Evolutionary conservation across 2,329 filamentous ascomycete genomes (phyloP).

Genomic region (Beauveria varroae): DNA sequence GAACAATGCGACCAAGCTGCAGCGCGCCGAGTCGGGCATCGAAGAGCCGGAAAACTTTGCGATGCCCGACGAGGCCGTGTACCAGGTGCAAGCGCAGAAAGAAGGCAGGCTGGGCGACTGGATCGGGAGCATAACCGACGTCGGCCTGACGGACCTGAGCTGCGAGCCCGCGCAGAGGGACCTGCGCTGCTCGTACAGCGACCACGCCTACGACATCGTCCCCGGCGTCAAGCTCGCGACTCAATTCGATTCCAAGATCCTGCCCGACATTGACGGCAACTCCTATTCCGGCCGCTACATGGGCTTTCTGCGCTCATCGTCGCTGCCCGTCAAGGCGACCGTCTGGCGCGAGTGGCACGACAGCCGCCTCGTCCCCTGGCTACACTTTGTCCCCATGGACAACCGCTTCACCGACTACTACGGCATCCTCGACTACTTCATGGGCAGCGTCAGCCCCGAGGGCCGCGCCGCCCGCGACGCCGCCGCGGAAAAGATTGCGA

Average conservation of each 20-base stretch:
- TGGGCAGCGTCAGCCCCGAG: slow-evolving; percentile 48
- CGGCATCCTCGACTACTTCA: slow-evolving; percentile 66
- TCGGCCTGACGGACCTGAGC: slow-evolving; percentile 47
- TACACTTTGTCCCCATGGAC: slow-evolving; percentile 76
- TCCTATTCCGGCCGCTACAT: slow-evolving; percentile 62
- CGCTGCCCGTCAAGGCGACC: slow-evolving; percentile 68
- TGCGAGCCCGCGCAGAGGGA: slow-evolving; percentile 33
- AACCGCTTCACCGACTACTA: slow-evolving; percentile 65
- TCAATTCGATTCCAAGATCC: slow-evolving; percentile 57
- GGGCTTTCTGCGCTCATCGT: slow-evolving; percentile 61
- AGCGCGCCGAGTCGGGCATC: slow-evolving; percentile 37
- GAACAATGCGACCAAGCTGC: slow-evolving; percentile 58
- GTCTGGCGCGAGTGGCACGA: slow-evolving; percentile 80
- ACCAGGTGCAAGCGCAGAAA: slow-evolving; percentile 38
- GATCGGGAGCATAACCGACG: slow-evolving; percentile 41
- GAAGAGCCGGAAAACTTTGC: slow-evolving; percentile 43
- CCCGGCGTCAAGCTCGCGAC: slow-evolving; percentile 36
- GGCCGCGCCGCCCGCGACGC: slow-evolving; percentile 43
- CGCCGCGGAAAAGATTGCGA: slow-evolving; percentile 56
- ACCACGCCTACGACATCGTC: slow-evolving; percentile 34
- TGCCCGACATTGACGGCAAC: slow-evolving; percentile 73
- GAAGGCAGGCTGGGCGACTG: slow-evolving; percentile 40
- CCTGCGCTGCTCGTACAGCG: slow-evolving; percentile 40
- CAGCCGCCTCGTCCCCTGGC: slow-evolving; percentile 64
- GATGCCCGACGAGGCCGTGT: slow-evolving; percentile 37